Conservation (phyloP, 2,329 filamentous ascomycete genomes). For the Rachicladosporium sp. region DNA sequence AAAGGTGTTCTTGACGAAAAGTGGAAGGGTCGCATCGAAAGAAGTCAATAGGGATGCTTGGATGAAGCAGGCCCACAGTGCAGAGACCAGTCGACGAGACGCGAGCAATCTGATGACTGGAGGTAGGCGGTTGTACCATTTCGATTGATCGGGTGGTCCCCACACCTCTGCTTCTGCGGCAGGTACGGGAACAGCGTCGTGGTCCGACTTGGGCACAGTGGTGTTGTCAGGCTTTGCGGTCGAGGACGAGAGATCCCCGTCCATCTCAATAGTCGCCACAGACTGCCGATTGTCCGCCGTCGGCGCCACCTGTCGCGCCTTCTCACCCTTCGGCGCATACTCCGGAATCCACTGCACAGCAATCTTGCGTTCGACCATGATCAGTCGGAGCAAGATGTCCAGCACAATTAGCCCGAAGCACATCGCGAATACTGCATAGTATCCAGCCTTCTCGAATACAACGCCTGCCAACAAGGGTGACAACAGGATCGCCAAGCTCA, state of each 20-base stretch:
- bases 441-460: constrained; percentile 50
- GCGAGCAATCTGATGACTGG: constrained; percentile 27
- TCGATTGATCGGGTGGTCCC: too few species aligned
- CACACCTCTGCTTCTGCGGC: too few species aligned
- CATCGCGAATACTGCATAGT: constrained; percentile 49
- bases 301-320: neutral
- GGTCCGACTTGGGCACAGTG: too few species aligned
- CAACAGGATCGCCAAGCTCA: constrained; percentile 52
- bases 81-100: constrained; percentile 42
- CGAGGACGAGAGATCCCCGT: too few species aligned
- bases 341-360: constrained; percentile 21
- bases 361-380: constrained; percentile 28
- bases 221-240: too few species aligned
- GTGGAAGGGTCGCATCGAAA: constrained; percentile 46
- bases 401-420: constrained; percentile 39
- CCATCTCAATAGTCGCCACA: too few species aligned
- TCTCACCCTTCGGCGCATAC: constrained; percentile 7
- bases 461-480: constrained; percentile 59
- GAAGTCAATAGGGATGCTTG: constrained; percentile 39
- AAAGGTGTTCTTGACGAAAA: constrained; percentile 42
- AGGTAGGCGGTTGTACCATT: constrained; percentile 14
- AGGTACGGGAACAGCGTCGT: neutral
- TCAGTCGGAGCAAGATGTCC: constrained; percentile 30
- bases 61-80: constrained; percentile 45
- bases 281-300: too few species aligned